Percentiles rank a stretch among this genome's conserved stretches.
These are phyloP conservation scores for Microdochium nivale DNA, from an alignment of 2,329 filamentous ascomycete species.

Conservation along the genomic window DNA sequence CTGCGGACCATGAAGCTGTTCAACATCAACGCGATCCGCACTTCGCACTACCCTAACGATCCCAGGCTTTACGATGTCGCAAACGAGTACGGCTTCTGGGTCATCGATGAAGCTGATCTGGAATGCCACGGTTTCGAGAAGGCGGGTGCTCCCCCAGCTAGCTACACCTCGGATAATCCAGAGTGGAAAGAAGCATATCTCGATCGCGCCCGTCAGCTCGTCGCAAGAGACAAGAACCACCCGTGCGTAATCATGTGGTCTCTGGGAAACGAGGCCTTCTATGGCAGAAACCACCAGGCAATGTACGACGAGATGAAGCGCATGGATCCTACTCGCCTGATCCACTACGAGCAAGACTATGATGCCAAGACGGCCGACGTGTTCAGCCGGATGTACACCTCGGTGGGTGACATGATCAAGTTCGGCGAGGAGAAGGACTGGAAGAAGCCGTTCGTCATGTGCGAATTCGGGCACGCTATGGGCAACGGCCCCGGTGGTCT, in stretches of 20 bases:
- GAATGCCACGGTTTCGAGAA: constrained; percentile 44
- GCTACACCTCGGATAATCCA: constrained; percentile 50
- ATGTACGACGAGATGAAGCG: constrained; percentile 58
- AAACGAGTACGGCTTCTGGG: constrained; percentile 55
- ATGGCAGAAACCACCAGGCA: constrained; percentile 56
- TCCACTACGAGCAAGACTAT: constrained; percentile 59
- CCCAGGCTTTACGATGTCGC: constrained; percentile 50
- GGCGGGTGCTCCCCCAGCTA: constrained; percentile 30
- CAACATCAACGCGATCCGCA: constrained; percentile 63
- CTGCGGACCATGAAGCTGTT: constrained; percentile 58
- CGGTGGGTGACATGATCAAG: constrained; percentile 33
- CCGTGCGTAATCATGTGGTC: constrained; percentile 63
- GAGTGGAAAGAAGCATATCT: constrained; percentile 57
- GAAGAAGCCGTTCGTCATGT: constrained; percentile 49
- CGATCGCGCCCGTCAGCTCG: constrained; percentile 56
- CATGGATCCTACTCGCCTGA: constrained; percentile 45
- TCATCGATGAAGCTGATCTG: constrained; percentile 49
- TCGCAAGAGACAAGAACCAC: constrained; percentile 52
- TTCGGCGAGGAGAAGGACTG: constrained; percentile 31
- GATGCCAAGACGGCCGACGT: constrained; percentile 52
- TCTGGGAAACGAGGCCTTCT: constrained; percentile 64
- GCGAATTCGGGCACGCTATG: constrained; percentile 56
- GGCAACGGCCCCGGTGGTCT: constrained; percentile 62
- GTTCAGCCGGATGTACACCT: constrained; percentile 57
- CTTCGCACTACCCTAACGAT: constrained; percentile 58